These are phyloP conservation scores for Verticillium tricorpus DNA, from an alignment of 2,329 filamentous ascomycete genomes.

Conservation along the genomic window DNA sequence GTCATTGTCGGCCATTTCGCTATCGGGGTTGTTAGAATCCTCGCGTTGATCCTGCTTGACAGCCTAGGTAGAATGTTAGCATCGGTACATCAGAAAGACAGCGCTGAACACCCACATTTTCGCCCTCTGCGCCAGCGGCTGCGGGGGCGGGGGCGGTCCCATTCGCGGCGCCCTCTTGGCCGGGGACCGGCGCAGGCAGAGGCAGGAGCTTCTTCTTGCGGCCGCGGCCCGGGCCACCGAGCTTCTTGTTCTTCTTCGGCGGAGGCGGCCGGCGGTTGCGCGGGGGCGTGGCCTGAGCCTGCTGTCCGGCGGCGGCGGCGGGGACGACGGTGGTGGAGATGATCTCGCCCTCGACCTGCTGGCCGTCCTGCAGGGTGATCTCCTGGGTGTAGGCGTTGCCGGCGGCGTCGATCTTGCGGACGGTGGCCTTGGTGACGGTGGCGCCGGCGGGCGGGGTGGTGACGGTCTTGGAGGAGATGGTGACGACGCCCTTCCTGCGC, in stretches of 20 bases:
- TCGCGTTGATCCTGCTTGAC: constrained; percentile 37
- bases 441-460: constrained; percentile 38
- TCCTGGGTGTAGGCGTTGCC: constrained; percentile 84
- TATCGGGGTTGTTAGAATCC: constrained; percentile 41
- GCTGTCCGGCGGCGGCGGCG: constrained; percentile 53
- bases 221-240: constrained; percentile 66
- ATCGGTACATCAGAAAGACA: neutral
- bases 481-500: constrained; percentile 57
- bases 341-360: constrained; percentile 77
- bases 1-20: constrained; percentile 48
- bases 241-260: constrained; percentile 68
- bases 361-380: constrained; percentile 74
- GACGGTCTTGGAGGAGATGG: constrained; percentile 47
- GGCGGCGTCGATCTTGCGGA: constrained; percentile 70
- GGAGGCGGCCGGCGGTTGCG: constrained; percentile 65
- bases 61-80: constrained; percentile 22
- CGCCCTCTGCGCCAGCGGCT: constrained; percentile 4
- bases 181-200: constrained; percentile 28
- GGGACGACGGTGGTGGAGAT: constrained; percentile 55
- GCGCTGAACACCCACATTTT: constrained; percentile 6
- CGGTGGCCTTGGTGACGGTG: constrained; percentile 71
- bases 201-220: constrained; percentile 69
- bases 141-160: constrained; percentile 16
- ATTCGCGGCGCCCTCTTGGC: constrained; percentile 28
- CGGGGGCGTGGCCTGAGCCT: constrained; percentile 34